These are phyloP conservation scores for Lolium perenne DNA, from an alignment of 176 grass and related monocot species.

Conservation along the genomic window DNA sequence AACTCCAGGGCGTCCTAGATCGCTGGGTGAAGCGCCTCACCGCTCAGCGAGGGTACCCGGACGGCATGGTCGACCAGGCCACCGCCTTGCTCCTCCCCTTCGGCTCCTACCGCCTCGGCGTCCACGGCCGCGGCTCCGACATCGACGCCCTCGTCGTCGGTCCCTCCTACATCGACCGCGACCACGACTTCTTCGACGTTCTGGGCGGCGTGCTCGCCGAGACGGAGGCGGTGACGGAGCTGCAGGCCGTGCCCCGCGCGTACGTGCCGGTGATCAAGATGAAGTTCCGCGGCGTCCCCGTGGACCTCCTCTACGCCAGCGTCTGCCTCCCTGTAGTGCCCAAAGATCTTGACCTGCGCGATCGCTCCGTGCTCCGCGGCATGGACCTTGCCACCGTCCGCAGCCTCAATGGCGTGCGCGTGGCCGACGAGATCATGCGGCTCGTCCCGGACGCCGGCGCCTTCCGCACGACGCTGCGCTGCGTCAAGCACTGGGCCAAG, in stretches of 20 bases:
- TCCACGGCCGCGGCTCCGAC: slow-evolving; percentile 81
- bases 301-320: slow-evolving; percentile 82
- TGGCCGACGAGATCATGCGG: slow-evolving; percentile 69
- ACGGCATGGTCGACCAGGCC: slow-evolving; percentile 67
- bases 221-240: slow-evolving; percentile 65
- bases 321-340: slow-evolving; percentile 62
- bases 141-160: slow-evolving; percentile 90
- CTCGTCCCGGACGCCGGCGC: slow-evolving; percentile 73
- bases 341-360: slow-evolving; percentile 59
- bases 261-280: slow-evolving; percentile 86
- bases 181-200: slow-evolving; percentile 69
- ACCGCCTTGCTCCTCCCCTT: slow-evolving; percentile 80
- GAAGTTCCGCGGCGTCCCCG: slow-evolving; percentile 71
- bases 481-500: slow-evolving; percentile 86
- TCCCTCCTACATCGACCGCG: slow-evolving; percentile 71
- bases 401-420: slow-evolving; percentile 86
- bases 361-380: slow-evolving; percentile 61
- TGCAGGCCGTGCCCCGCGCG: slow-evolving; percentile 76
- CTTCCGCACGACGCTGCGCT: slow-evolving; percentile 73
- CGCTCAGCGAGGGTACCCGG: slow-evolving; percentile 57
- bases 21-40: slow-evolving; percentile 75
- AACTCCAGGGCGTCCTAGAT: slow-evolving; percentile 59
- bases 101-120: slow-evolving; percentile 85
- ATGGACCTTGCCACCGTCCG: slow-evolving; percentile 60
- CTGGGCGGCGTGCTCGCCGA: slow-evolving; percentile 61